Base-by-base conservation (phyloP, 495 filamentous ascomycete genomes). In the Acidomyces sp. region DNA sequence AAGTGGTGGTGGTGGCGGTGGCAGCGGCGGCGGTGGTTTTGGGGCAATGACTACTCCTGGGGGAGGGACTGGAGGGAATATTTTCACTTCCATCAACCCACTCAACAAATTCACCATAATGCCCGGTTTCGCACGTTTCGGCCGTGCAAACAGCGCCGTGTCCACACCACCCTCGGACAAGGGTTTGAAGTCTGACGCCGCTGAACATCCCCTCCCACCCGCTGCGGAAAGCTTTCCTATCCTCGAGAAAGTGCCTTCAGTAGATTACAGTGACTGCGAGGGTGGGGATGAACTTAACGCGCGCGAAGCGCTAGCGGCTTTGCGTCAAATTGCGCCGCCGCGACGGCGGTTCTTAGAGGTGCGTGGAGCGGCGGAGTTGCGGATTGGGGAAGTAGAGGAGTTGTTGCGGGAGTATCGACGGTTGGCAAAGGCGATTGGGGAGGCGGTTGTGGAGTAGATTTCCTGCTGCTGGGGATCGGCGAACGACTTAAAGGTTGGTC, bases 341-440 rank as follows among this genome's bases (percentile, higher is more conserved):
- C 77, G 80, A 44, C 70, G 77, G 57, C 71, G 80, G 35, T 95
- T 95, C 60, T 68, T 95, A 57, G 82, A 88, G 36, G 59, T 79
- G 25, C 69, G 81, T 53, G 77, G 82, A 58, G 79, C 77, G 6
- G 71, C 71, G 5, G 87, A 96, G 39, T 60, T 99, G 31, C 78
- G 68, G 39, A 59, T 96, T 33, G 77, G 77, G 15, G 90, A 99
- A 52, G 77, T 95, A 28, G 62, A 82, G 27, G 76, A 82, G 41
- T 55, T 99, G 45, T 61, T 99, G 37, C 74, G 73, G 50, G 90
- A 95, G 60, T 99, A 96, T 57, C 78, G 86, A 46, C 65, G 87
- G 34, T 62, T 99, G 10, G 84, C 82, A 6, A 67, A 62, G 15
- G 79, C 72, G 18, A 58, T 86, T 55, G 72, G 70, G 55, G 69